phyloP scores from a whole-genome alignment of 2,329 filamentous ascomycete genomes.

The Zymoseptoria pseudotritici region DNA sequence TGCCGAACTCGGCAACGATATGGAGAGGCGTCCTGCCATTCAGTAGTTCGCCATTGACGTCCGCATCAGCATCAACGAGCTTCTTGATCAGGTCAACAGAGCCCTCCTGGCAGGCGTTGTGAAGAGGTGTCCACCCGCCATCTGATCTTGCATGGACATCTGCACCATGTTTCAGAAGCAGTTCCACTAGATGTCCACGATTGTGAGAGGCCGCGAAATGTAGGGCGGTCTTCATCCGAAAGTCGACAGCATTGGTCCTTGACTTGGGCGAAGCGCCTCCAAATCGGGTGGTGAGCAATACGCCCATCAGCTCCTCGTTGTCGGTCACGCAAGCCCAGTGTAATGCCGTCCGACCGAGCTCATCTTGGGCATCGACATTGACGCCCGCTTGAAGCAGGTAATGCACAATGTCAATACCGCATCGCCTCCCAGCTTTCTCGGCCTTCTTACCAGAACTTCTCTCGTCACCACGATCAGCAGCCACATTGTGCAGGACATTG shows the following conservation, averaged over 20 bases:
- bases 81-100: constrained; percentile 13
- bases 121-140: constrained; percentile 84
- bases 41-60: constrained; percentile 21
- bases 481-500: constrained; percentile 36
- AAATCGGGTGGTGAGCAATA: constrained; percentile 13
- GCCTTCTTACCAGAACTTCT: constrained; percentile 4
- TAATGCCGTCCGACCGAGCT: constrained; percentile 18
- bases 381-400: constrained; percentile 19
- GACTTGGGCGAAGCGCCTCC: constrained; percentile 14
- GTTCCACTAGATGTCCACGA: constrained; percentile 51
- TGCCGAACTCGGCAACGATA: constrained; percentile 23
- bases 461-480: constrained; percentile 31
- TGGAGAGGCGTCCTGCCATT: constrained; percentile 23
- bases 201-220: constrained; percentile 17
- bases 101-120: constrained; percentile 36
- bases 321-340: constrained; percentile 22
- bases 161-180: constrained; percentile 88
- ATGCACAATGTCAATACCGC: constrained; percentile 16
- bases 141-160: constrained; percentile 85
- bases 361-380: constrained; percentile 17
- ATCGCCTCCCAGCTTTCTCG: constrained; percentile 10
- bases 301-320: constrained; percentile 16
- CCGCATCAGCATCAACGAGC: constrained; percentile 18
- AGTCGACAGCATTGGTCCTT: constrained; percentile 15
- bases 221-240: constrained; percentile 17